A percentile compares a stretch with the other conserved stretches of the same genome.
These are phyloP conservation scores for Pelargonium australe DNA, from an alignment of 441 rosid species.

Conservation along the genomic window DNA sequence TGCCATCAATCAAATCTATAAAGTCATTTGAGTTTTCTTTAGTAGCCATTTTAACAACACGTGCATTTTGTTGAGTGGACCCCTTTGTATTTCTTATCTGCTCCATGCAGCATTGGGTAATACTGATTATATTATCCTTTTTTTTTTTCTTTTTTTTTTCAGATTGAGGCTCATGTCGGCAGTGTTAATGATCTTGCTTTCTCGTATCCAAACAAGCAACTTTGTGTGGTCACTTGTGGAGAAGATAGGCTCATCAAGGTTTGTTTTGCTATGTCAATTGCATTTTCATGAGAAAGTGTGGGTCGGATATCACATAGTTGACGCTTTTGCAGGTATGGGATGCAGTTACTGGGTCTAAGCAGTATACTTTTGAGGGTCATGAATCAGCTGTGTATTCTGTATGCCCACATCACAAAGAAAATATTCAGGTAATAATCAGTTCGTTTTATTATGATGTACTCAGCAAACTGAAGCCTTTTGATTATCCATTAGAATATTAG, in stretches of 20 bases:
- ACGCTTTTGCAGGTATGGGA: constrained; percentile 64
- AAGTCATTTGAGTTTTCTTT: constrained; percentile 3
- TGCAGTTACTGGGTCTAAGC: constrained; percentile 44
- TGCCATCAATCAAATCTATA: constrained; percentile 10
- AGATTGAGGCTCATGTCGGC: constrained; percentile 80
- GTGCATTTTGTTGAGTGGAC: too few species aligned
- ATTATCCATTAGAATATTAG: not conserved
- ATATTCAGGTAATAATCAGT: constrained; percentile 50
- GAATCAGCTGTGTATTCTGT: constrained; percentile 70
- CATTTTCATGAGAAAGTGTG: constrained; percentile 12
- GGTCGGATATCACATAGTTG: constrained; percentile 15
- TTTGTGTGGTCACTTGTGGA: constrained; percentile 62
- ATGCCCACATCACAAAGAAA: constrained; percentile 76
- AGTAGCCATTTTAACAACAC: too few species aligned
- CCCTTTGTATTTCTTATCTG: too few species aligned
- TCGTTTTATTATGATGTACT: constrained; percentile 1
- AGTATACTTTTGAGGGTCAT: constrained; percentile 59
- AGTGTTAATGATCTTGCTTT: constrained; percentile 78
- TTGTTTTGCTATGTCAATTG: constrained; percentile 15
- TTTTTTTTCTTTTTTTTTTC: constrained; percentile 14
- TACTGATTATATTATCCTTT: too few species aligned
- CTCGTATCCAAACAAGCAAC: constrained; percentile 62
- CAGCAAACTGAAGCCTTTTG: constrained; percentile 7
- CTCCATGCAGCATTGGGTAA: not conserved
- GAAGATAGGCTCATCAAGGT: constrained; percentile 73